Evolutionary conservation across 129 eudicot genomes (phyloP).

Genomic region (Lonicera japonica): DNA sequence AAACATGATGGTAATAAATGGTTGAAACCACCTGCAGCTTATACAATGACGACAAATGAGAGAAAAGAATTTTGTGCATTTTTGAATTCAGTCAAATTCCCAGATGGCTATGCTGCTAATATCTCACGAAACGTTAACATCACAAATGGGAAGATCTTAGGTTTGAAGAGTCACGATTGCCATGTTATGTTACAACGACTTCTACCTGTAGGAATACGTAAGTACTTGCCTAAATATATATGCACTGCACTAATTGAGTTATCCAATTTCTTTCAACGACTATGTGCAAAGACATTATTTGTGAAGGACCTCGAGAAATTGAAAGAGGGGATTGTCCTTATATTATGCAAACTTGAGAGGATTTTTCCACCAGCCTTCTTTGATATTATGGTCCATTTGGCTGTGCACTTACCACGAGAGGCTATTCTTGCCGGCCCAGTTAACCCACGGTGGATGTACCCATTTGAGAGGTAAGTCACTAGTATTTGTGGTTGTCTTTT

Average conservation of each 20-base stretch:
- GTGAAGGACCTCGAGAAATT: not conserved
- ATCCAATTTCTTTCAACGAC: slow-evolving; percentile 1
- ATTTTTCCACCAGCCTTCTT: slow-evolving; percentile 13
- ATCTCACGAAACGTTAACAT: slow-evolving; percentile 1
- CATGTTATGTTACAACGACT: slow-evolving; percentile 13
- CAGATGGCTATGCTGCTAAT: slow-evolving; percentile 13
- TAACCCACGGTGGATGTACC: slow-evolving; percentile 13
- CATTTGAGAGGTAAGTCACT: slow-evolving; percentile 6
- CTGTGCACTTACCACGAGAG: too few relatives aligned
- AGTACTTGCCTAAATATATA: not conserved
- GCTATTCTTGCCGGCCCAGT: slow-evolving; percentile 9
- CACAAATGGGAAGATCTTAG: slow-evolving; percentile 5
- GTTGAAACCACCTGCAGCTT: not conserved
- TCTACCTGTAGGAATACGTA: slow-evolving; percentile 2
- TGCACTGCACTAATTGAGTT: slow-evolving; percentile 1
- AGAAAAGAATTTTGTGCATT: slow-evolving; percentile 8
- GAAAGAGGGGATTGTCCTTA: slow-evolving; percentile 1
- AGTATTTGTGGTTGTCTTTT: too few relatives aligned
- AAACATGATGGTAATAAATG: not conserved
- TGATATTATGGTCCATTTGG: slow-evolving; percentile 12
- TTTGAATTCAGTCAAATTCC: slow-evolving; percentile 13
- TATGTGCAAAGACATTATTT: slow-evolving; percentile 7
- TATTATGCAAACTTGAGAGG: slow-evolving; percentile 13
- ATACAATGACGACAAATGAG: too few relatives aligned
- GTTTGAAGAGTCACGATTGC: slow-evolving; percentile 10